Evolutionary conservation across 371 early-diverging fungal genomes (phyloP).

Genomic region (Mortierella sp.): DNA sequence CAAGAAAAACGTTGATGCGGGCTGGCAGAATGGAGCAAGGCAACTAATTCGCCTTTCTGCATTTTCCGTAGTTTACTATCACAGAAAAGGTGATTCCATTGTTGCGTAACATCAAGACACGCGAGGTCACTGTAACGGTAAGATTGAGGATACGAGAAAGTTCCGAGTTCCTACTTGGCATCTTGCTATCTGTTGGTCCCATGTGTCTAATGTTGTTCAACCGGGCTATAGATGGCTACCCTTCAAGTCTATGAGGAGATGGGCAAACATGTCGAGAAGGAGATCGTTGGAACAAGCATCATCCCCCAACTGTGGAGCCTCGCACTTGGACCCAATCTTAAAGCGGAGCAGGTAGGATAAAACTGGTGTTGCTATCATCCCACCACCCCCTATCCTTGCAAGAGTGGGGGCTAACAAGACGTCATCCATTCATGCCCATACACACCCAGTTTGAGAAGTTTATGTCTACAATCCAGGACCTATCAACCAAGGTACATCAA

Average conservation of each 20-base stretch:
- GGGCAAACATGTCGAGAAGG: constrained; percentile 77
- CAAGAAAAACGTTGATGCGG: too few species aligned
- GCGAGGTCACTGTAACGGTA: constrained; percentile 83
- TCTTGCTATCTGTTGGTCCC: too few species aligned
- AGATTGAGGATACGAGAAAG: constrained; percentile 1
- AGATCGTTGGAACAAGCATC: constrained; percentile 78
- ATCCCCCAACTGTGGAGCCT: constrained; percentile 85
- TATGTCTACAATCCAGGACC: constrained; percentile 72
- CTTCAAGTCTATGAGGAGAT: constrained; percentile 84
- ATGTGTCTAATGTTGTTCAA: background rate
- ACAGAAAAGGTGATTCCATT: constrained; percentile 81
- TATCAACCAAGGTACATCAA: constrained; percentile 72
- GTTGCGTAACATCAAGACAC: constrained; percentile 78
- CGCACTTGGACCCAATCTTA: constrained; percentile 76
- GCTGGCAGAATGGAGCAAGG: too few species aligned
- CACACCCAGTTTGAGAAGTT: constrained; percentile 69
- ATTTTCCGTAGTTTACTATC: constrained; percentile 61
- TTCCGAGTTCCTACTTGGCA: background rate
- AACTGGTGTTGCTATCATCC: background rate
- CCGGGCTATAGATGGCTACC: constrained; percentile 68
- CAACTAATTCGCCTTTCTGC: background rate
- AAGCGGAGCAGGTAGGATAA: constrained; percentile 69
- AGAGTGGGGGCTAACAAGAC: too few species aligned
- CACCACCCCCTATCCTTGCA: background rate
- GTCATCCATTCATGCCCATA: background rate